These are phyloP conservation scores for Arachnopeziza araneosa DNA, from an alignment of 2,329 filamentous ascomycete species.

Conservation along the genomic window DNA sequence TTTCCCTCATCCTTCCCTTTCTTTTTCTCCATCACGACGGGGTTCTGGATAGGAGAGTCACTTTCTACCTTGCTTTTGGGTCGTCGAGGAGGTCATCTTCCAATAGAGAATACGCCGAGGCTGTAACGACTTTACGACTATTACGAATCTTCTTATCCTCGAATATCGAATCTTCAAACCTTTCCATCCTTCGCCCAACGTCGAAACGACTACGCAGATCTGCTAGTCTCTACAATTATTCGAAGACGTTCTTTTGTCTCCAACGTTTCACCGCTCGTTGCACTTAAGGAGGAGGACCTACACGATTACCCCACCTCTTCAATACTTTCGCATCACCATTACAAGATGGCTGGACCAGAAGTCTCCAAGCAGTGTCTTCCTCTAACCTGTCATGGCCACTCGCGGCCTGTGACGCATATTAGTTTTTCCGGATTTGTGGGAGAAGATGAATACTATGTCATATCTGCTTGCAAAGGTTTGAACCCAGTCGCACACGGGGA, in stretches of 20 bases:
- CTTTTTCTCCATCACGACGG: conserved; percentile 10
- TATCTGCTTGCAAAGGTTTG: conserved; percentile 65
- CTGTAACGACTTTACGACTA: conserved; percentile 23
- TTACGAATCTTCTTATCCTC: conserved; percentile 30
- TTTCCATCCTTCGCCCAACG: neutral
- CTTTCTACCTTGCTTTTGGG: conserved; percentile 14
- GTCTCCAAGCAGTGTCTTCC: conserved; percentile 45
- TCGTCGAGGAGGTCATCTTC: neutral
- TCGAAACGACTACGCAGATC: neutral
- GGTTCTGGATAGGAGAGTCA: conserved; percentile 16
- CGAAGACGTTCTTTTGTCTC: neutral
- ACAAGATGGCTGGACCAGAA: conserved; percentile 26
- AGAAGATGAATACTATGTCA: conserved; percentile 66
- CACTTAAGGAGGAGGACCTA: neutral
- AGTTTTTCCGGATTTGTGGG: conserved; percentile 60
- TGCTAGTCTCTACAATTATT: neutral
- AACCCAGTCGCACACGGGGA: neutral
- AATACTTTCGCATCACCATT: neutral
- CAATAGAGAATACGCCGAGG: conserved; percentile 4
- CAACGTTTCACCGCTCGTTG: neutral
- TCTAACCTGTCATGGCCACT: conserved; percentile 71
- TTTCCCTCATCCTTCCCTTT: neutral
- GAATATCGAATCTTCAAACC: neutral
- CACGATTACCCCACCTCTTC: neutral
- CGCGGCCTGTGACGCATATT: conserved; percentile 67